A percentile compares a stretch with the other conserved stretches of the same genome.
Evolutionary conservation across 495 filamentous ascomycete genomes (phyloP).

Genomic region (Podospora conica): DNA sequence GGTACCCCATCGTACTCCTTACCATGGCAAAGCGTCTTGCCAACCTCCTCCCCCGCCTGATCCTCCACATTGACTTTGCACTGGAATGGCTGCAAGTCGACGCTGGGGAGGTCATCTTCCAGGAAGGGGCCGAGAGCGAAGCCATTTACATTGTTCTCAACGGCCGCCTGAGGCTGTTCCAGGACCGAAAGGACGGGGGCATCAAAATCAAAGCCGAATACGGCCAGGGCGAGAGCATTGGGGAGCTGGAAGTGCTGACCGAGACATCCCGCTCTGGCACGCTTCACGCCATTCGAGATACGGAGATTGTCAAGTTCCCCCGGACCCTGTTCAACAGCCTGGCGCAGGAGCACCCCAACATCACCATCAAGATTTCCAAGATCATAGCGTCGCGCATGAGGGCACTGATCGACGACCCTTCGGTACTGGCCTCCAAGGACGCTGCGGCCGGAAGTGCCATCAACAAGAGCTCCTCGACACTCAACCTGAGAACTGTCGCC

Average conservation of each 20-base stretch:
- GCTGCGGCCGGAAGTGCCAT: conserved; percentile 53
- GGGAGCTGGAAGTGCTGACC: conserved; percentile 94
- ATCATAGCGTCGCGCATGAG: conserved; percentile 96
- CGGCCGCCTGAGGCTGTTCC: conserved; percentile 73
- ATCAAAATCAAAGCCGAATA: conserved; percentile 89
- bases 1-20: conserved; percentile 82
- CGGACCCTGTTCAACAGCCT: conserved; percentile 96
- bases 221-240: conserved; percentile 95
- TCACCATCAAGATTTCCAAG: conserved; percentile 98
- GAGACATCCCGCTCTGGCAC: conserved; percentile 84
- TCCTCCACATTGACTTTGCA: conserved; percentile 96
- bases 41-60: conserved; percentile 78
- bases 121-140: conserved; percentile 93
- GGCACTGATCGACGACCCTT: conserved; percentile 72
- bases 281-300: conserved; percentile 92
- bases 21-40: conserved; percentile 95
- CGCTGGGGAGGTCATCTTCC: conserved; percentile 88
- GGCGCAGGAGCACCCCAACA: conserved; percentile 92
- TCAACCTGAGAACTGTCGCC: conserved; percentile 89
- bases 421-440: conserved; percentile 38
- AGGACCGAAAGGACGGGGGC: conserved; percentile 70
- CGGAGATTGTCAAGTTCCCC: conserved; percentile 92
- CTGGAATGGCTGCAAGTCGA: conserved; percentile 96
- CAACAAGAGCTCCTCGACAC: conserved; percentile 66
- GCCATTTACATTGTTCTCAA: conserved; percentile 98